A percentile compares a stretch with the other conserved stretches of the same genome.
Conservation (phyloP, 352 stramenopile species). For the Globisporangium nunn region DNA sequence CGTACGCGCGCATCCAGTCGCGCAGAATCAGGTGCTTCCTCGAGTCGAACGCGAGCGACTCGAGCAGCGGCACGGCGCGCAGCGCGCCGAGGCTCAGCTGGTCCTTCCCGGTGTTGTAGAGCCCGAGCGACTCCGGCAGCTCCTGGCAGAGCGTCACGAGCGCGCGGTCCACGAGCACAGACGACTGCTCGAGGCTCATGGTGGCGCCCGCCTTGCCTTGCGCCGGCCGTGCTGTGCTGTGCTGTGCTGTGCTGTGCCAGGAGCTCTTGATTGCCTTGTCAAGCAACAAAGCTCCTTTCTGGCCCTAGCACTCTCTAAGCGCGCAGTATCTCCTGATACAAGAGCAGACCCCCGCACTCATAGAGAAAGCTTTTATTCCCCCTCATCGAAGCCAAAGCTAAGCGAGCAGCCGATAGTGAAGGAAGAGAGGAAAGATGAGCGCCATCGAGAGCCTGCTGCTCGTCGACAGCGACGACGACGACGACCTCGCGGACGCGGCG, state of each 20-base stretch:
- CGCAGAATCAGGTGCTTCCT: slow-evolving; percentile 56
- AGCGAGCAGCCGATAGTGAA: not conserved
- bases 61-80: slow-evolving; percentile 44
- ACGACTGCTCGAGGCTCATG: slow-evolving; percentile 70
- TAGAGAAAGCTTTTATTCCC: not conserved
- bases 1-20: slow-evolving; percentile 74
- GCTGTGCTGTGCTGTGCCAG: no score
- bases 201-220: no score
- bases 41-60: slow-evolving; percentile 42
- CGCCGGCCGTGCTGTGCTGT: no score
- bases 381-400: not conserved
- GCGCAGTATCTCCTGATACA: not conserved
- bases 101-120: slow-evolving; percentile 73
- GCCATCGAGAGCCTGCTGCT: slow-evolving; percentile 49
- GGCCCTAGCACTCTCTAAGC: not conserved
- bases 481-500: slow-evolving; percentile 59
- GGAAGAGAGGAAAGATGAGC: slow-evolving; percentile 21
- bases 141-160: slow-evolving; percentile 71
- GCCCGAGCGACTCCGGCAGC: slow-evolving; percentile 68
- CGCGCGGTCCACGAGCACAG: slow-evolving; percentile 64
- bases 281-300: no score
- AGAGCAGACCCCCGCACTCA: not conserved
- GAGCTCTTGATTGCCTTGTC: no score
- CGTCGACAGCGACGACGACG: slow-evolving; percentile 60
- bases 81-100: slow-evolving; percentile 54